Evolutionary conservation across 495 filamentous ascomycete genomes (phyloP), one percentile per base, ranked within the genome.

Genomic region (Hypoxylon rickii): DNA sequence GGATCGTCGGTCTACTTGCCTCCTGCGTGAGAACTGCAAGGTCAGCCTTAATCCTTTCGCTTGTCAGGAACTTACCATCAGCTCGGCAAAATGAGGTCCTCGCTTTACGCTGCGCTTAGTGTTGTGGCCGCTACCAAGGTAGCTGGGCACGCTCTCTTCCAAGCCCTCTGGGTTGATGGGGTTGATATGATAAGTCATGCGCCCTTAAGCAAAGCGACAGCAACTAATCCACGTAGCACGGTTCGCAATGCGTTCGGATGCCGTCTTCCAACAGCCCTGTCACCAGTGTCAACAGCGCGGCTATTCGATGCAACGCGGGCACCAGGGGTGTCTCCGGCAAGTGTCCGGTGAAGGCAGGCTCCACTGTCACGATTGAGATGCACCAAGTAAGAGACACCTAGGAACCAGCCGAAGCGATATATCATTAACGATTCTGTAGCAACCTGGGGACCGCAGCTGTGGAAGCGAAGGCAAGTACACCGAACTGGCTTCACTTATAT

Each of bases 341-440:
- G 24, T 73, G 67, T 39, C 33, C 53, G 2, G 61, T 69, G n/a
- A 60, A 59, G 66, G 72, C 75, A 7, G 77, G 77, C 13, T 61
- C 53, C 6, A 68, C 64, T 13, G 74, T 80, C 43, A 78, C 75
- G 2, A 64, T 79, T 26, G 77, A 80, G 45, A 79, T 80, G 77
- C 77, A 79, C 70, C 55, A 51, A 26, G 67, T 70, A 66, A 22
- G 48, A 53, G 19, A 47, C 44, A 29, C 8, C 15, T 17, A n/a
- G n/a, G n/a, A n/a, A 7, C 37, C n/a, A 7, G 12, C 34, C 1
- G 0, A 19, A 16, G 20, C 17, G 4, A 55, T 64, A 6, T 65
- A 58, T 8, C 65, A 66, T 46, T 68, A 73, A 24, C 72, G 63
- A 61, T 73, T n/a, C 20, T 5, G 7, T 7, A 73, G 49, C 78